phyloP scores from a whole-genome alignment of 73 alveolate species.

The Tetrahymena borealis region DNA sequence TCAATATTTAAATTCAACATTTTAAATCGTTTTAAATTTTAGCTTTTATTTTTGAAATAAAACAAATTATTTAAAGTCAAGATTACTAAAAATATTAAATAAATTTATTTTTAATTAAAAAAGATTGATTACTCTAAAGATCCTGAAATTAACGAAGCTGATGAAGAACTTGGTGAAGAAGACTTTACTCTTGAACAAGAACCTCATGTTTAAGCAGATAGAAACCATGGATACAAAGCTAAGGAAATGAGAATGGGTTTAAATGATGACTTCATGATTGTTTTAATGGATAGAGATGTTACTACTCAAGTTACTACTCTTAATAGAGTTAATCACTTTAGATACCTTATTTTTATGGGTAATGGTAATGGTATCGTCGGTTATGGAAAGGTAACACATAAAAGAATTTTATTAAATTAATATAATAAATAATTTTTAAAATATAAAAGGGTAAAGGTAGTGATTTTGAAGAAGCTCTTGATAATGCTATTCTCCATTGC shows the following conservation, averaged over 20 bases:
- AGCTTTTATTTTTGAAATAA: not conserved
- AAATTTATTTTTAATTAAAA: not conserved
- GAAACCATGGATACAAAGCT: not conserved
- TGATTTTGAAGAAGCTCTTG: constrained; percentile 68
- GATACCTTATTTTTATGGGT: constrained; percentile 66
- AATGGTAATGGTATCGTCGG: constrained; percentile 65
- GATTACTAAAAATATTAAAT: no score
- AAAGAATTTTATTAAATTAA: not conserved
- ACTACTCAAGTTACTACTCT: constrained; percentile 62
- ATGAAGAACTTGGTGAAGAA: not conserved
- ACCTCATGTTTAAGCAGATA: not conserved
- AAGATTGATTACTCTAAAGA: not conserved
- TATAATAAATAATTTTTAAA: not conserved
- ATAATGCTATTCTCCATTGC: constrained; percentile 44
- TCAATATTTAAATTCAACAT: not conserved
- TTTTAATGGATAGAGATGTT: constrained; percentile 59
- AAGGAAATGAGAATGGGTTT: constrained; percentile 21
- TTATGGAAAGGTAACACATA: constrained; percentile 49
- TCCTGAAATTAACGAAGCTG: not conserved
- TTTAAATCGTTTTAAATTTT: not conserved
- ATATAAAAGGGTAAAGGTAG: constrained; percentile 62
- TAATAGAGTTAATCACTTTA: constrained; percentile 60
- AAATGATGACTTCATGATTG: constrained; percentile 47
- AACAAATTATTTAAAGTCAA: no score
- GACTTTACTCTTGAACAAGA: not conserved